A percentile compares a stretch with the other conserved stretches of the same genome.
phyloP scores from a whole-genome alignment of 179 eudicot species.

The Beta macrorhiza region DNA sequence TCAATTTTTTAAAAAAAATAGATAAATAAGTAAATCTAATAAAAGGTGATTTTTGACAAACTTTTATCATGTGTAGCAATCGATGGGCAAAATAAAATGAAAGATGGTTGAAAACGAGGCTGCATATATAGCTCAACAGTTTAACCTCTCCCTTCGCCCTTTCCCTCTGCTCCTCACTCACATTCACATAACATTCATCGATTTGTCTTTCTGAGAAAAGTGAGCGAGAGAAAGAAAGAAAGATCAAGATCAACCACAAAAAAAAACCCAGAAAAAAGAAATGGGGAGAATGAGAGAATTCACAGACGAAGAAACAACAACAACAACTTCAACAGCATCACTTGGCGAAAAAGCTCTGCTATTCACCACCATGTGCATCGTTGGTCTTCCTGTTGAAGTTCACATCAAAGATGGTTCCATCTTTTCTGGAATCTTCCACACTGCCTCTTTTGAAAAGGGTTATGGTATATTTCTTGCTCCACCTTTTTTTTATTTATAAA shows the following conservation, averaged over 20 bases:
- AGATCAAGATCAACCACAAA: neutral
- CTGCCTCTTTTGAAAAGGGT: conserved; percentile 58
- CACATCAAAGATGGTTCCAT: conserved; percentile 73
- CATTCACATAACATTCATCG: too few species aligned
- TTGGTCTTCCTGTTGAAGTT: conserved; percentile 87
- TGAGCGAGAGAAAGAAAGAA: neutral
- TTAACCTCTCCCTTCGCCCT: neutral
- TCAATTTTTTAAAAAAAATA: too few species aligned
- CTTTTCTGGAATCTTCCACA: conserved; percentile 77
- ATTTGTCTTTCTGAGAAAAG: neutral
- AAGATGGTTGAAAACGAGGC: neutral
- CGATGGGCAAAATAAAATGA: neutral
- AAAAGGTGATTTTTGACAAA: too few species aligned
- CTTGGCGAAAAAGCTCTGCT: conserved; percentile 54
- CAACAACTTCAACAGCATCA: conserved; percentile 15
- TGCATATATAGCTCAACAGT: neutral
- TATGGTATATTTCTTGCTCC: conserved; percentile 48
- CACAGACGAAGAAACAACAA: conserved; percentile 26
- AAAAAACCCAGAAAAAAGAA: neutral
- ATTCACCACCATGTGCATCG: conserved; percentile 68
- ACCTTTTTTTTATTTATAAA: neutral
- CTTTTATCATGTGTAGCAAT: too few species aligned
- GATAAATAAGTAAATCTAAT: too few species aligned
- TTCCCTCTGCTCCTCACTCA: neutral
- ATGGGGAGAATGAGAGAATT: conserved; percentile 65